Conservation (phyloP, 805 yeast genomes). For the Danielia oregonensis region DNA sequence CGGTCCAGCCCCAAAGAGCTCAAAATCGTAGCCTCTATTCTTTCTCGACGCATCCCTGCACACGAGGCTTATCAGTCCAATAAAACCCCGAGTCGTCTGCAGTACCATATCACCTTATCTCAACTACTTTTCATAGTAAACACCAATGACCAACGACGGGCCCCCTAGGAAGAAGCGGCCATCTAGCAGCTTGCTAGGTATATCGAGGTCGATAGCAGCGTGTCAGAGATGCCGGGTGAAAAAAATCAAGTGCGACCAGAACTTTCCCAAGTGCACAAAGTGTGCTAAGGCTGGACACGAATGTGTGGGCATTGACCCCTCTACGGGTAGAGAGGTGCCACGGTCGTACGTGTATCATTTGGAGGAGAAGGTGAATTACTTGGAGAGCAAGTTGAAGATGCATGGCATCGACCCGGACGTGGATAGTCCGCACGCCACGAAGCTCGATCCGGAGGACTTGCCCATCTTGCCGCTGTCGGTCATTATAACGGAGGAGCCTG, state of each 20-base stretch:
- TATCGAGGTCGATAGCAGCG: constrained; percentile 71
- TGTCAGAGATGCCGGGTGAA: constrained; percentile 77
- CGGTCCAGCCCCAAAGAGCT: too few species aligned
- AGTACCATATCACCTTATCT: too few species aligned
- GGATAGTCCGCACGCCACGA: neutral
- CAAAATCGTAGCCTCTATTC: neutral
- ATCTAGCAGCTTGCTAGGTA: constrained; percentile 24
- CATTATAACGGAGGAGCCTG: neutral
- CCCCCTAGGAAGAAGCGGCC: constrained; percentile 1
- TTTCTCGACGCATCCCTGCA: neutral
- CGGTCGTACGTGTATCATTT: constrained; percentile 71
- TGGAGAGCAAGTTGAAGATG: constrained; percentile 48
- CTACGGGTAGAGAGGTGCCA: constrained; percentile 84
- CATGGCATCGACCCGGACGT: constrained; percentile 29
- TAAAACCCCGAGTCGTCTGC: neutral
- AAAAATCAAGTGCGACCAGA: constrained; percentile 65
- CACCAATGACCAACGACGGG: neutral
- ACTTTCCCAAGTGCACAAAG: constrained; percentile 61
- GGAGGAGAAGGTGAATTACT: constrained; percentile 58
- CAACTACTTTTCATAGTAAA: too few species aligned
- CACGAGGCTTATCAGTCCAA: neutral
- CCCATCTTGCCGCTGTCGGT: constrained; percentile 2
- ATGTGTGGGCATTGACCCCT: constrained; percentile 83
- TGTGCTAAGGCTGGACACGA: constrained; percentile 64
- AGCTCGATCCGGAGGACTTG: neutral